Percentiles rank a stretch among this genome's conserved stretches.
Evolutionary conservation across 495 filamentous ascomycete species (phyloP).

Genomic region (Penicillium verhagenii): DNA sequence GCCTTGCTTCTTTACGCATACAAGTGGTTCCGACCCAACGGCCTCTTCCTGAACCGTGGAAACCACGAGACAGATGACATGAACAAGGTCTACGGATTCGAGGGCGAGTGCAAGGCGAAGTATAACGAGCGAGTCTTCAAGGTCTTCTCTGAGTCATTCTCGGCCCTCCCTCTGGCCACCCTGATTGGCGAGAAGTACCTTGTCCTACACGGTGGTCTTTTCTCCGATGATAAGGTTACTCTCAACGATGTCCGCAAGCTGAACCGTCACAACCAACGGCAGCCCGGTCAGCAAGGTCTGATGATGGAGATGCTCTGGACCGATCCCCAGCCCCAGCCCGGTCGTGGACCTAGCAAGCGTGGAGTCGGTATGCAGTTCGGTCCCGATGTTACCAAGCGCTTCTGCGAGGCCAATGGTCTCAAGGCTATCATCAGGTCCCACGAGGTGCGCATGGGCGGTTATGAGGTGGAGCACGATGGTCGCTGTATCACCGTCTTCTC

Average conservation of each 20-base stretch:
- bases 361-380: conserved; percentile 97
- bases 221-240: conserved; percentile 93
- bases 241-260: conserved; percentile 92
- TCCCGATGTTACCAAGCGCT: conserved; percentile 92
- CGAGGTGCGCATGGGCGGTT: conserved; percentile 96
- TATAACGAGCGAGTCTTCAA: conserved; percentile 96
- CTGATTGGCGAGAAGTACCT: conserved; percentile 90
- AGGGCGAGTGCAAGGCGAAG: conserved; percentile 96
- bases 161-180: conserved; percentile 87
- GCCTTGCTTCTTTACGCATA: conserved; percentile 91
- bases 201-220: conserved; percentile 91
- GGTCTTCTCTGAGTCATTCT: conserved; percentile 98
- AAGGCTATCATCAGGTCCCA: conserved; percentile 95
- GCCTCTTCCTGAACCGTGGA: conserved; percentile 94
- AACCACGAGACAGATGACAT: conserved; percentile 99
- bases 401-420: conserved; percentile 93
- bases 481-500: conserved; percentile 99
- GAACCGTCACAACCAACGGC: conserved; percentile 85
- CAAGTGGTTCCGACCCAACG: conserved; percentile 87
- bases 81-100: conserved; percentile 98
- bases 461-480: conserved; percentile 96
- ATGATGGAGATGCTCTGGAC: conserved; percentile 99
- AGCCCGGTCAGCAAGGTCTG: conserved; percentile 91
- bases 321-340: conserved; percentile 82
- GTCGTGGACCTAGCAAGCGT: conserved; percentile 91